Evolutionary conservation across 1,284 basidiomycete genomes (phyloP), one percentile per base, ranked within the genome.

Genomic region (Ustilago cynodontis): DNA sequence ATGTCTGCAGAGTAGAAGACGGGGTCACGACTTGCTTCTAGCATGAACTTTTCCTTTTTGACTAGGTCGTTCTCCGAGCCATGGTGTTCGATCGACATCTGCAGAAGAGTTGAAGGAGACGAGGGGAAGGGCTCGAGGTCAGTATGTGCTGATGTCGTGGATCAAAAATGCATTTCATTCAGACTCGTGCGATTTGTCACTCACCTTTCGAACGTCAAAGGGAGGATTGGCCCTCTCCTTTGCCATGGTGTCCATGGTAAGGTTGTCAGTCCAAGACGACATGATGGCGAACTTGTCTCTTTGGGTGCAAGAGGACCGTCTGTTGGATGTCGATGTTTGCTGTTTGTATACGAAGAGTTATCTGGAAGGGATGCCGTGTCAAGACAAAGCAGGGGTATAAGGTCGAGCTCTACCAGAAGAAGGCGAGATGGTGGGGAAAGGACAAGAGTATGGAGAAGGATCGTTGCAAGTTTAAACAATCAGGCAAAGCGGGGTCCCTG

Each of bases 1-100:
- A 89, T 88, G 84, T 90, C 89, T 49, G 86, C 86, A 29, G 88
- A 85, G 78, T 87, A 87, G 86, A 89, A 89, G n/a, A 87, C 86
- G 8, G 88, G 88, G 79, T 89, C 87, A 43, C 88, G 85, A 18
- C 88, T 87, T 58, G 88, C 86, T 82, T 89, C 88, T 24, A 87
- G 86, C 88, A 88, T 88, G 80, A 83, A 81, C 51, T 81, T 80
- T 57, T 73, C 75, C 70, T 85, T 83, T 70, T 87, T 87, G 51
- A 86, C 71, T 11, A 86, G 82, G 66, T 80, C 77, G 37, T 68
- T 68, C 63, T 87, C 77, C 31, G 83, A 85, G 22, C 86, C 87
- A 52, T 87, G 86, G 69, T 87, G 78, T 28, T 86, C 86, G 65
- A 86, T 86, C 9, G 82, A 79, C 81, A 88, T 84, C 82, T 83